phyloP scores from a whole-genome alignment of 2,329 filamentous ascomycete species.

The Teratosphaeria viscida region DNA sequence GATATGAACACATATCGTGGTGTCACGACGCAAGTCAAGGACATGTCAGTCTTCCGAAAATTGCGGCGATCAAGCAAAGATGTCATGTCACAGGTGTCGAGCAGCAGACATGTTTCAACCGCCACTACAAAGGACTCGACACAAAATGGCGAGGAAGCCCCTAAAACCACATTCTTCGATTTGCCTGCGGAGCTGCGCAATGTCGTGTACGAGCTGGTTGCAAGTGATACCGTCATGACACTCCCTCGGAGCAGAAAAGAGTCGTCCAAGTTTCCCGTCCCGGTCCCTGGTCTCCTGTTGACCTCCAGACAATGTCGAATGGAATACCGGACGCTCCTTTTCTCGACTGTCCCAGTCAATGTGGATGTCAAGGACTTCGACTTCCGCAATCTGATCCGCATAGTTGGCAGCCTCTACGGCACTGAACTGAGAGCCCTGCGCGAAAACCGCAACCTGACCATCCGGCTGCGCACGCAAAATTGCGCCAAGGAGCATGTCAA shows the following conservation, averaged over 20 bases:
- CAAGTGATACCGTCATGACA: conserved; percentile 6
- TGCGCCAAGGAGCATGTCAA: conserved; percentile 5
- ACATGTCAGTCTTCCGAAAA: conserved; percentile 9
- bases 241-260: conserved; percentile 6
- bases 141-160: not conserved
- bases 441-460: conserved; percentile 10
- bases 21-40: not conserved
- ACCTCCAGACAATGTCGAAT: conserved; percentile 12
- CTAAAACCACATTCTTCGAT: conserved; percentile 16
- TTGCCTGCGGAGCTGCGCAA: conserved; percentile 24
- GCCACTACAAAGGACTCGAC: not conserved
- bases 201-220: conserved; percentile 16
- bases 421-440: conserved; percentile 21
- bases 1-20: not conserved
- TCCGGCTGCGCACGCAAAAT: conserved; percentile 9
- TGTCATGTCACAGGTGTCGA: not conserved
- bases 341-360: conserved; percentile 12
- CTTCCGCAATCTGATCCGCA: conserved; percentile 15
- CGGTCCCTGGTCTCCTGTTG: conserved; percentile 17
- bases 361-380: conserved; percentile 15
- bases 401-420: conserved; percentile 15
- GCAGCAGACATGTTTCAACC: not conserved
- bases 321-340: conserved; percentile 20
- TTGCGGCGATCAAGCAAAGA: conserved; percentile 13
- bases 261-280: not conserved